These are phyloP conservation scores for Carex scoparia DNA, from an alignment of 176 grass and related monocot genomes.

Conservation along the genomic window DNA sequence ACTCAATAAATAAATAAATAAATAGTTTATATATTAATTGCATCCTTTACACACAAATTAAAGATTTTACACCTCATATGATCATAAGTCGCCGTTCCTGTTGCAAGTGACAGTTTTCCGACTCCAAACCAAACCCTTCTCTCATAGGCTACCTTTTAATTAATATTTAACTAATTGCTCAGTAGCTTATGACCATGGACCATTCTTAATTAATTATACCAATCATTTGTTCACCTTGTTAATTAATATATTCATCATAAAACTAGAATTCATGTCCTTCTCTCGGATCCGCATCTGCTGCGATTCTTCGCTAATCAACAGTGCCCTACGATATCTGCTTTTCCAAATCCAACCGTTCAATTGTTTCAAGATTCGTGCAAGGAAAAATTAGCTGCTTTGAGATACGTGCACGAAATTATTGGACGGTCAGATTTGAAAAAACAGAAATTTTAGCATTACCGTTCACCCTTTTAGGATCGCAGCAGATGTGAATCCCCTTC, in stretches of 20 bases:
- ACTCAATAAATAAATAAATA: too few relatives aligned
- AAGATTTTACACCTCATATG: background rate
- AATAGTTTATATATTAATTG: background rate
- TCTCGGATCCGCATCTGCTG: too few relatives aligned
- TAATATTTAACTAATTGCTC: background rate
- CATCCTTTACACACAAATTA: background rate
- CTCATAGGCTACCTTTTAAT: conserved; percentile 17
- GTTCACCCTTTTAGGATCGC: too few relatives aligned
- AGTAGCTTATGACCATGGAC: background rate
- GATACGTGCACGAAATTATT: too few relatives aligned
- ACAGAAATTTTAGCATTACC: too few relatives aligned
- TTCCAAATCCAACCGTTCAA: too few relatives aligned
- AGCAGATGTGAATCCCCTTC: background rate
- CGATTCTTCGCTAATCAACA: too few relatives aligned
- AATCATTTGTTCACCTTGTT: conserved; percentile 6
- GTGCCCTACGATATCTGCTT: too few relatives aligned
- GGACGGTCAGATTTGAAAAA: too few relatives aligned
- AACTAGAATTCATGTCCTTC: background rate
- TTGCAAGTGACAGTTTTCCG: conserved; percentile 23
- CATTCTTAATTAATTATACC: background rate
- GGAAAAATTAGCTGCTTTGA: too few relatives aligned
- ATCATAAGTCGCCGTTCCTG: background rate
- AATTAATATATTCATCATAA: background rate
- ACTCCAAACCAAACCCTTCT: conserved; percentile 28
- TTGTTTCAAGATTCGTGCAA: too few relatives aligned